These are phyloP conservation scores for Zymoseptoria crescenta DNA, from an alignment of 2,329 filamentous ascomycete species.

Conservation along the genomic window DNA sequence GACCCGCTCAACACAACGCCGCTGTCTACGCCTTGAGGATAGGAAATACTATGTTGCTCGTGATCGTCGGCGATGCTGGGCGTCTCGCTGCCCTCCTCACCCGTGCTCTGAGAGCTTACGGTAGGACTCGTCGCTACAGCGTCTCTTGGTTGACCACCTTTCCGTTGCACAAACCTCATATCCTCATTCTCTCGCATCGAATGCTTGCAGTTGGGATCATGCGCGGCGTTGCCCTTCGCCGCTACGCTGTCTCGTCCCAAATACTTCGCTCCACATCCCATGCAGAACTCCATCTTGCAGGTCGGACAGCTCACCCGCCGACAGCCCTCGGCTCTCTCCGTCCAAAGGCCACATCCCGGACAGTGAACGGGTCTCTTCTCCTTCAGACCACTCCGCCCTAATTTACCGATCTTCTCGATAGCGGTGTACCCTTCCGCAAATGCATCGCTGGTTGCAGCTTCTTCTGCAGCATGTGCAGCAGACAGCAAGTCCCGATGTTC, in stretches of 20 bases:
- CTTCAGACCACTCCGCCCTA: background rate
- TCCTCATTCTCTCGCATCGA: background rate
- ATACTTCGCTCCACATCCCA: background rate
- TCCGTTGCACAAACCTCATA: background rate
- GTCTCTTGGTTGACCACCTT: background rate
- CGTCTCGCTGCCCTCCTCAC: background rate
- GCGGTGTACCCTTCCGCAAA: background rate
- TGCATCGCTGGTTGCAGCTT: background rate
- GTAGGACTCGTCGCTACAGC: background rate
- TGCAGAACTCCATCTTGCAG: constrained; percentile 1
- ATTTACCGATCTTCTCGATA: background rate
- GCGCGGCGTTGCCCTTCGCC: background rate
- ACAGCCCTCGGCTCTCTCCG: background rate
- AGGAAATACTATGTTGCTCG: background rate
- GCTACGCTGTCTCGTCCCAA: background rate
- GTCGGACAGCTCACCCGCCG: background rate
- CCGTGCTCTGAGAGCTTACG: background rate
- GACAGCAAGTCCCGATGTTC: background rate
- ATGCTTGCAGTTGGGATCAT: background rate
- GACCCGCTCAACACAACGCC: background rate
- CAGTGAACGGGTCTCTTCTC: background rate
- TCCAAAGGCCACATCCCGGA: constrained; percentile 1
- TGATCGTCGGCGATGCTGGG: background rate
- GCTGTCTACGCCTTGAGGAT: background rate
- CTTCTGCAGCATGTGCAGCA: background rate